Evolutionary conservation across 176 grass and related monocot species (phyloP), one percentile per base, ranked within the genome.

Genomic region (Dendrocalamus sinicus): DNA sequence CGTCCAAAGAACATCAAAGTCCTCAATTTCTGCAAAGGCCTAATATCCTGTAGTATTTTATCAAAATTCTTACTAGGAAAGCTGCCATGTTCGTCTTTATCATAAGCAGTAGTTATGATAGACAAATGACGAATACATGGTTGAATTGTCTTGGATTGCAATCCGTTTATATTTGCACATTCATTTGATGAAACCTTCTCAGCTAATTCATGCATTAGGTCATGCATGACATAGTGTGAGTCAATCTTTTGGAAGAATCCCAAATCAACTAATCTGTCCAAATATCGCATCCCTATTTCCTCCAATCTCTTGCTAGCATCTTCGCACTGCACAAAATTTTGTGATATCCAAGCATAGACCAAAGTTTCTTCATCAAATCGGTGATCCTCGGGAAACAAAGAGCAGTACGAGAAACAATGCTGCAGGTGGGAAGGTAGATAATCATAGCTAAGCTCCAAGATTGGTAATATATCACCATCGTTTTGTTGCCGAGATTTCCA

Each of bases 321-420:
- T 55, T 50, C 0, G 8, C 6, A 30, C 11, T 65, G 20, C 20
- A 94, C 71, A 72, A 80, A 90, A 45, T 82, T 78, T 73, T 90
- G 89, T 51, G 89, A 69, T 22, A 91, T 89, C 92, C 92, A 94
- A 15, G 61, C 40, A 53, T 24, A 1, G 26, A 91, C 30, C 76
- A 88, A 71, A 1, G 57, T 16, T 44, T 15, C 2, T 9, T 13
- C 41, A 51, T 23, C 6, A 72, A 87, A 92, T 6, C 0, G 2
- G 12, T 72, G 6, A 70, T 77, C 87, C 32, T 88, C 67, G 28
- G 81, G 84, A 59, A 50, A 92, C 17, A 86, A 35, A 39, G 74
- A 70, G 50, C 83, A 87, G 20, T 84, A 89, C 0, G 59, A 50
- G 69, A 87, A 87, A 73, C 91, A 90, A 0, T 0, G 47, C 19